Evolutionary conservation across 768 basidiomycete species (phyloP), one percentile per base, ranked within the genome.

Genomic region (Lactarius tabidus): DNA sequence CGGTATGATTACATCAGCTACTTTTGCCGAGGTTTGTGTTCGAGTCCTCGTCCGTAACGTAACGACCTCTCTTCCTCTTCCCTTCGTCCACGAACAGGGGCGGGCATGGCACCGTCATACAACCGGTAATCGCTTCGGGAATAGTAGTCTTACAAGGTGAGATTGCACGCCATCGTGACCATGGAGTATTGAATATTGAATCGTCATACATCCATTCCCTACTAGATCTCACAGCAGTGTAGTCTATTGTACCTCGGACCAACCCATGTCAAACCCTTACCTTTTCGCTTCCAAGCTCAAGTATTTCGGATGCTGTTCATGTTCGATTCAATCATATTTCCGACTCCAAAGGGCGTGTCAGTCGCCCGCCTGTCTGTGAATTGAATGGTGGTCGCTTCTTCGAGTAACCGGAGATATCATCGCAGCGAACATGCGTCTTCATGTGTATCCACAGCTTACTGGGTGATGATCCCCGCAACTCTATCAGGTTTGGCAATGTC

Each of bases 261-360:
- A 6, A 31, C 29, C 23, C 55, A 39, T 26, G n/a, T 55, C 31
- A 33, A 18, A 36, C 6, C 41, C 23, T 43, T 54, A 43, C 33
- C 59, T 55, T 59, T 60, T 60, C 57, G 63, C 58, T 31, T 60
- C 53, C 58, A 38, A 20, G 28, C 51, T 14, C 48, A 51, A 26
- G 26, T 14, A 26, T 51, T 51, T 31, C 63, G 63, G 52, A 20
- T 20, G 26, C 52, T 64, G 53, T 64, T 43, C 17, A 51, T 51
- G 26, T 51, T 51, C 12, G 26, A 51, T 51, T 26, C 53, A 36
- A 41, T 35, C 36, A 15, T 61, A 35, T 41, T 29, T 45, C 55
- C 55, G 60, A 14, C 7, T 26, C 43, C 8, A 18, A n/a, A 65
- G 28, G 33, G 45, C 59, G 54, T 51, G 48, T 31, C 54, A 43